Evolutionary conservation across 805 yeast genomes (phyloP).

Genomic region (Pichia heedii): DNA sequence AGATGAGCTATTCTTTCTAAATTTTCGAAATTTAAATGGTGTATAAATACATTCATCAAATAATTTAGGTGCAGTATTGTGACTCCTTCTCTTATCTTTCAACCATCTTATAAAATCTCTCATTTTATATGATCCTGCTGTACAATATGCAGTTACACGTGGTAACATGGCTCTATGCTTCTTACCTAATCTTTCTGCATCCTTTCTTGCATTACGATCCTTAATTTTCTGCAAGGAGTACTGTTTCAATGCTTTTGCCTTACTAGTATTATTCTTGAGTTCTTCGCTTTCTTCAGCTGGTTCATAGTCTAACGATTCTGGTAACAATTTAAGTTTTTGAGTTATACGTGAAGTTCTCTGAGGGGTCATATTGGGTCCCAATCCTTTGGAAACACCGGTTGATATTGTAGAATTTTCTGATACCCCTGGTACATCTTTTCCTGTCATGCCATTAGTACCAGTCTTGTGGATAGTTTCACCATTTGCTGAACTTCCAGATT

Average conservation of each 20-base stretch:
- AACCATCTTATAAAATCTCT: conserved; percentile 80
- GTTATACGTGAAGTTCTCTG: conserved; percentile 69
- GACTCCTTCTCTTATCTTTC: conserved; percentile 62
- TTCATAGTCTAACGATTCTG: conserved; percentile 40
- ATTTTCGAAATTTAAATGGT: conserved; percentile 73
- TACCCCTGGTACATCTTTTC: no score
- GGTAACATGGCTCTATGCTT: conserved; percentile 78
- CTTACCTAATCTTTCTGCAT: conserved; percentile 89
- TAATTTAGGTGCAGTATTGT: conserved; percentile 74
- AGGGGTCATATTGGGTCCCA: conserved; percentile 49
- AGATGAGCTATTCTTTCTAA: conserved; percentile 30
- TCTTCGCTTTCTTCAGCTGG: conserved; percentile 15
- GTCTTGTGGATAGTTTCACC: no score
- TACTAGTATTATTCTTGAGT: conserved; percentile 29
- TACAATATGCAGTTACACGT: conserved; percentile 92
- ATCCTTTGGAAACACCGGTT: conserved; percentile 24
- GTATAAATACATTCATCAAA: conserved; percentile 95
- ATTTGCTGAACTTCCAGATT: no score
- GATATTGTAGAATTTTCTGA: neutral
- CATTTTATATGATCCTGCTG: conserved; percentile 89
- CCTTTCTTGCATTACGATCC: conserved; percentile 82
- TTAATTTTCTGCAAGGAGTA: conserved; percentile 74
- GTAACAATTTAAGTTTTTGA: conserved; percentile 63
- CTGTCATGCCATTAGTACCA: no score
- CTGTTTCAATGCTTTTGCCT: conserved; percentile 29